Evolutionary conservation across 2,329 filamentous ascomycete genomes (phyloP), one percentile per base, ranked within the genome.

Genomic region (Dichotomopilus funicola): DNA sequence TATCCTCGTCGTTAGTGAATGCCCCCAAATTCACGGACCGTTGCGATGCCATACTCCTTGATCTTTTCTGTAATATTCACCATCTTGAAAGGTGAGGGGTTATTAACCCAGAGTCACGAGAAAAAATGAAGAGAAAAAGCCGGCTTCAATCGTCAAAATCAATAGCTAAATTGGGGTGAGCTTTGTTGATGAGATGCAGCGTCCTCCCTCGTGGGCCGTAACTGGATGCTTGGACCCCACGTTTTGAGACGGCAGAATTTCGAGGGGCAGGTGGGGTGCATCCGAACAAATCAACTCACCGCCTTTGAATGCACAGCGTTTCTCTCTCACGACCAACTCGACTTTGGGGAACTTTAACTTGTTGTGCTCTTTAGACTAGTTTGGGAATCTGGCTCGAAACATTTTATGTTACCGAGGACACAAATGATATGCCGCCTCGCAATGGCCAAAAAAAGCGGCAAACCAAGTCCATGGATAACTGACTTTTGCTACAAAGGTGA

Each of bases 41-140:
- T 6, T 2, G 40, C 27, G 19, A 27, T 27, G 19, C 19, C 86
- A 68, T 75, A 96, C 92, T 97, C 94, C 81, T 99, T 99, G 78
- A 99, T 99, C 82, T 96, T 97, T 54, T 99, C 95, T 63, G 94
- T 97, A 64, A 99, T 99, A 78, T 97, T 97, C 73, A 97, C 94
- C 94, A 99, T 99, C 67, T 75, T 81, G 73, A 54, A 61, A 46
- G 43, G 27, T 49, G 33, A 9, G 59, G 59, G 66, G 66, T 9
- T 2, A 3, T 9, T 11, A n/a, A 48, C 47, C 49, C 68, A 19
- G 65, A 64, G 36, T 42, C 12, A n/a, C 37, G 8, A 33, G 11
- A 4, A 46, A 8, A 12, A 49, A 37, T 49, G 53, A 51, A 53
- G 51, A 41, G 51, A 49, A 46, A 55, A 7, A 19, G 37, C 40